phyloP scores from a whole-genome alignment of 2,329 filamentous ascomycete species.

The Amauroascus niger region DNA sequence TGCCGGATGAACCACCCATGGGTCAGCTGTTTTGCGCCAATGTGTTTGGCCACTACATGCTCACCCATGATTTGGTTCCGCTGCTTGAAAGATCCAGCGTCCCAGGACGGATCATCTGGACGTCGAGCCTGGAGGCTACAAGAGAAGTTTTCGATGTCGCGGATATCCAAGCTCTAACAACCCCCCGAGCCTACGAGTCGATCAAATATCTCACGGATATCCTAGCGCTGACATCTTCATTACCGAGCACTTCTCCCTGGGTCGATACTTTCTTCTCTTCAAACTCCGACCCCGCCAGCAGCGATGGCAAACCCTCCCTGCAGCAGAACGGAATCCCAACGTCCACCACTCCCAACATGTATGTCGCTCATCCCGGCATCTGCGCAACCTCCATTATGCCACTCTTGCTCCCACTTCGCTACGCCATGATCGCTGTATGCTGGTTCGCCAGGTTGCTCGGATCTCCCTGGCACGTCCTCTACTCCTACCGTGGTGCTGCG shows the following conservation, averaged over 20 bases:
- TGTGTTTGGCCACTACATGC: constrained; percentile 88
- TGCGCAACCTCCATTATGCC: constrained; percentile 74
- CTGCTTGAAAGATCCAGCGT: constrained; percentile 47
- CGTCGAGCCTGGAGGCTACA: constrained; percentile 67
- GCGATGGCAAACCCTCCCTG: constrained; percentile 9
- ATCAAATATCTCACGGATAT: constrained; percentile 82
- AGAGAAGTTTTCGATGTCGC: constrained; percentile 48
- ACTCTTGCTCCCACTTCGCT: constrained; percentile 58
- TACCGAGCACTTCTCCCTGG: constrained; percentile 53
- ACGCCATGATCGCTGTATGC: constrained; percentile 58
- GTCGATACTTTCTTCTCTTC: constrained; percentile 48
- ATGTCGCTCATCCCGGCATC: constrained; percentile 77
- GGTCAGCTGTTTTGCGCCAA: constrained; percentile 85
- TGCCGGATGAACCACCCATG: constrained; percentile 48
- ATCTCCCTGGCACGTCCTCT: constrained; percentile 76
- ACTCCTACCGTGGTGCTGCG: constrained; percentile 65
- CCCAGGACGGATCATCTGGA: constrained; percentile 69
- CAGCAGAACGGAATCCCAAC: neutral
- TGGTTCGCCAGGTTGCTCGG: constrained; percentile 66
- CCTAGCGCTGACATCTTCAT: constrained; percentile 60
- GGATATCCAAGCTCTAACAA: constrained; percentile 66
- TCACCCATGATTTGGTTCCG: constrained; percentile 69
- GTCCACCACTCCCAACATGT: constrained; percentile 51
- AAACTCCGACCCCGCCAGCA: constrained; percentile 10
- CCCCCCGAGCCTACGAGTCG: constrained; percentile 64